phyloP scores from a whole-genome alignment of 2,329 filamentous ascomycete species.

The Aspergillus sp. region DNA sequence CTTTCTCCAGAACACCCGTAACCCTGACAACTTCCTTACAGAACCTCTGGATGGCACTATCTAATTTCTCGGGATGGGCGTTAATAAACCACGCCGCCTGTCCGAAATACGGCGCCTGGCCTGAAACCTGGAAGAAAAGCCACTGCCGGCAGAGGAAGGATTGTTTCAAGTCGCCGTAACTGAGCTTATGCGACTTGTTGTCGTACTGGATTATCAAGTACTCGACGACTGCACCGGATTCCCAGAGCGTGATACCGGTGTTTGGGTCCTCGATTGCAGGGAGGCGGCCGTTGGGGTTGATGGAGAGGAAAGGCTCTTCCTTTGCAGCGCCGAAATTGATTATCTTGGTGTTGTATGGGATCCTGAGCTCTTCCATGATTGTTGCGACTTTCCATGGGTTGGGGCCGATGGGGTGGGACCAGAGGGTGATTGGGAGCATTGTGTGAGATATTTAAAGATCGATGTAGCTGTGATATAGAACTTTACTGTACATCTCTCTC shows the following conservation, averaged over 20 bases:
- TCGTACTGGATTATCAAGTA: conserved; percentile 47
- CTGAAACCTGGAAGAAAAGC: conserved; percentile 48
- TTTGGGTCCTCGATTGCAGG: conserved; percentile 33
- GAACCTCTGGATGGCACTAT: conserved; percentile 47
- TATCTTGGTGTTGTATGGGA: conserved; percentile 24
- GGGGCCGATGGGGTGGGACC: conserved; percentile 13
- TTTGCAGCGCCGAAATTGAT: conserved; percentile 26
- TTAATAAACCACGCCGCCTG: conserved; percentile 46
- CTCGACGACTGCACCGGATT: conserved; percentile 44
- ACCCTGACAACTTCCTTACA: conserved; percentile 37
- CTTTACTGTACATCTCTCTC: too few species aligned
- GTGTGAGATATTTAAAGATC: neutral
- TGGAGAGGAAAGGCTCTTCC: conserved; percentile 13
- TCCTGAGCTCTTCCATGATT: conserved; percentile 25
- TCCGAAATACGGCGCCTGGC: conserved; percentile 53
- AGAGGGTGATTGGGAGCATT: conserved; percentile 10
- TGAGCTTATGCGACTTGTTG: conserved; percentile 47
- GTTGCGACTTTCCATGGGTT: conserved; percentile 30
- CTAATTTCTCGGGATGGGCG: conserved; percentile 44
- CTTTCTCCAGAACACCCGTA: neutral
- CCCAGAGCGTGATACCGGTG: conserved; percentile 39
- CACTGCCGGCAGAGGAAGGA: conserved; percentile 36
- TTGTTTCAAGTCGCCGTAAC: too few species aligned
- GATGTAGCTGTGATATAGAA: too few species aligned
- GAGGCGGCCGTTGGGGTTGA: conserved; percentile 31